These are phyloP conservation scores for Seiridium cupressi DNA, from an alignment of 2,329 filamentous ascomycete genomes.

Conservation along the genomic window DNA sequence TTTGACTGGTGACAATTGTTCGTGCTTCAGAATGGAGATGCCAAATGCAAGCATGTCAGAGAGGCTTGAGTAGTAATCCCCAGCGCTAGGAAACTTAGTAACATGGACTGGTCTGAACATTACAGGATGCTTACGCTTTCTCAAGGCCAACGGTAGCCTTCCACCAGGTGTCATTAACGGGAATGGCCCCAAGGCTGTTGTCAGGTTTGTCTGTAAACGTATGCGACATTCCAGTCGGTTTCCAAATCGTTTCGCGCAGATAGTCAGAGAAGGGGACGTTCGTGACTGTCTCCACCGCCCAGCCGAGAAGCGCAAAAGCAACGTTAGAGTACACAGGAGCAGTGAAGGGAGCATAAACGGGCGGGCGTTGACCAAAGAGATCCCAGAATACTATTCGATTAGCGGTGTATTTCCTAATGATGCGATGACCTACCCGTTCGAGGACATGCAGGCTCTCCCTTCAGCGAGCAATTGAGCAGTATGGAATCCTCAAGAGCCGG, in stretches of 20 bases:
- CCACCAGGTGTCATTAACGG: slow-evolving; percentile 20
- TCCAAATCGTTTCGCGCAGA: slow-evolving; percentile 15
- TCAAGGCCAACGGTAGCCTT: slow-evolving; percentile 1
- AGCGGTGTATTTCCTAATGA: background rate
- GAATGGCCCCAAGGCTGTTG: slow-evolving; percentile 19
- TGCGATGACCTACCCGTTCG: background rate
- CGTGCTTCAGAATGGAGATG: slow-evolving; percentile 38
- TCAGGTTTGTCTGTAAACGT: slow-evolving; percentile 20
- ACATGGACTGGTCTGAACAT: background rate
- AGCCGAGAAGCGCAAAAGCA: slow-evolving; percentile 19
- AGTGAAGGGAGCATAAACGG: slow-evolving; percentile 31
- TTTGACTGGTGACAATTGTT: slow-evolving; percentile 28
- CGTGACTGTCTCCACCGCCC: slow-evolving; percentile 10
- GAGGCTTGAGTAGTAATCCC: slow-evolving; percentile 42
- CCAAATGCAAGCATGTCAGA: slow-evolving; percentile 39
- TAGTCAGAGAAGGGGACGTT: slow-evolving; percentile 3
- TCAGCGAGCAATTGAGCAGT: background rate
- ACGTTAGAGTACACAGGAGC: slow-evolving; percentile 22
- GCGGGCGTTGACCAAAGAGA: slow-evolving; percentile 6
- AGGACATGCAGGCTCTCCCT: background rate
- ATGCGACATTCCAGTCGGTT: slow-evolving; percentile 14
- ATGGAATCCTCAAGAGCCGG: background rate
- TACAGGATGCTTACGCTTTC: slow-evolving; percentile 27
- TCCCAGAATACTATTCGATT: background rate
- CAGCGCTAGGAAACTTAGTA: slow-evolving; percentile 25